Evolutionary conservation across 805 yeast species (phyloP), one percentile per base, ranked within the genome.

Genomic region (Lachancea kluyveri): DNA sequence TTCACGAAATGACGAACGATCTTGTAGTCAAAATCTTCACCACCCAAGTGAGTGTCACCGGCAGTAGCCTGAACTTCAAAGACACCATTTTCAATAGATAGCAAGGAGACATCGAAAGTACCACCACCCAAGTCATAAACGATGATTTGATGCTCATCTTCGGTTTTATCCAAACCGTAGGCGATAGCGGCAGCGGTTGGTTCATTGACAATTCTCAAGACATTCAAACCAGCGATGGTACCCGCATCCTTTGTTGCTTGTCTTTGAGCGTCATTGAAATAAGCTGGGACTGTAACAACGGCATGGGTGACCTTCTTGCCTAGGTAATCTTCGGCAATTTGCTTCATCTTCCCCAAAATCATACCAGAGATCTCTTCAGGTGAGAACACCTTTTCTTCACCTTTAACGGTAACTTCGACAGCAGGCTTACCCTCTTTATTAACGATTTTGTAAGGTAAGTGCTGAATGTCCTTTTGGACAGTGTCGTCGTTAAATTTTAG

Each of bases 181-280:
- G 96, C 96, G 64, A 87, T 85, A 35, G 96, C 96, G 47, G 96
- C 96, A 28, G 96, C 96, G 39, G 96, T 87, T 52, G 95, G 95
- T 70, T 84, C 95, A 60, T 84, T 84, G 42, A 84, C 90, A 50
- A 84, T 84, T 72, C 95, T 79, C 63, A 84, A 68, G 43, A 84
- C 85, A 59, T 80, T 83, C 59, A 84, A 70, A 52, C 95, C 95
- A 30, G 94, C 94, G 70, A 84, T 84, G 41, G 80, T 74, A 70
- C 94, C 94, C 26, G 94, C 94, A 60, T 84, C 94, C 69, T 84
- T 84, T 37, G 95, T 84, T 45, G 95, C 94, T 64, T 84, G 94
- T 68, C 94, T 79, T 68, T 84, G 95, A 41, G 94, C 90, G 66
- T 84, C 94, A 60, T 83, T 85, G 72, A 84, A 84, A 67, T 84